Evolutionary conservation across 2,329 filamentous ascomycete species (phyloP), one percentile per base, ranked within the genome.

Genomic region (Venturiaceae sp.): DNA sequence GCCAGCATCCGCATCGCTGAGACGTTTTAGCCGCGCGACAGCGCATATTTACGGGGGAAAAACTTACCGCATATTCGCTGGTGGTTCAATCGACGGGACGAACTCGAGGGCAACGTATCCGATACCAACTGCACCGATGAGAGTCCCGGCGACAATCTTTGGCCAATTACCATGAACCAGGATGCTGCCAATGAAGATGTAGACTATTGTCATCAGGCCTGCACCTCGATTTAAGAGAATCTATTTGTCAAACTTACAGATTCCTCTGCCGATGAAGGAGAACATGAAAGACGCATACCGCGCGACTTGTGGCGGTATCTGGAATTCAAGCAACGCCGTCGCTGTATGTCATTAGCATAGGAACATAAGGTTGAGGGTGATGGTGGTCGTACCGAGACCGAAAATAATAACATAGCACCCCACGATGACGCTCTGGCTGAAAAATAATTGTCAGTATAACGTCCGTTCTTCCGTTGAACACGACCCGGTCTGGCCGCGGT

Each of bases 241-340:
- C 50, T 34, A 44, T 53, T 59, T 14, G 34, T 52, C 14, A 16
- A 16, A 85, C 90, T 76, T 84, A 96, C 92, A 97, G 72, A 90
- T 80, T 75, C 94, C 94, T 70, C 94, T 91, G 62, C 94, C 94
- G 66, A 97, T 77, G 81, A 99, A 97, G 60, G 90, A 95, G 80
- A 97, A 97, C 75, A 97, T 86, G 80, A 99, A 99, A 11, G 90
- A 95, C 58, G 91, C 92, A 78, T 97, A 96, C 76, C 90, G 87
- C 60, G 91, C 87, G 58, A 96, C 81, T 72, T 96, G 92, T 60
- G 92, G 90, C 55, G 94, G 92, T 66, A 96, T 92, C 75, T 96
- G 88, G 78, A 97, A 95, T 75, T 99, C 94, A 75, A 47, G 23
- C 19, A 46, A 46, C 7, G 36, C 46, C 26, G 60, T 55, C 8